Conservation (phyloP, 2,329 filamentous ascomycete species). For the Alternaria atra region DNA sequence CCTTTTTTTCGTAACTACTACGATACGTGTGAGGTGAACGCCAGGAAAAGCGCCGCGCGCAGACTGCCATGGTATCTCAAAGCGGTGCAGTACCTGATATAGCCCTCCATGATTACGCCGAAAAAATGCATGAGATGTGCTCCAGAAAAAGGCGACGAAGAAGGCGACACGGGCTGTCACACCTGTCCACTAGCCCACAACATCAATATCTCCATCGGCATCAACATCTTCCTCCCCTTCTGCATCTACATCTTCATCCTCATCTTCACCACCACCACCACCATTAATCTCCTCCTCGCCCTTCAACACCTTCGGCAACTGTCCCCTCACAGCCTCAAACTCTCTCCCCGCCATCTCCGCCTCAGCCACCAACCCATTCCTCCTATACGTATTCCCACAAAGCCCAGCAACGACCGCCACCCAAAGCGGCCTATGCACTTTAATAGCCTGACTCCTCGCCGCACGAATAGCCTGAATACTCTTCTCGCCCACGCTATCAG, state of each 20-base stretch:
- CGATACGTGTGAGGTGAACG: not conserved
- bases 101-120: not conserved
- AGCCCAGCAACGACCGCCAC: conserved; percentile 44
- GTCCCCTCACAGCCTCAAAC: conserved; percentile 32
- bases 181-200: not conserved
- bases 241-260: not conserved
- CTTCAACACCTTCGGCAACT: conserved; percentile 36
- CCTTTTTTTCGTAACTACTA: not conserved
- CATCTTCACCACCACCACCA: not conserved
- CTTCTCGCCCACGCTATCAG: conserved; percentile 75
- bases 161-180: no score
- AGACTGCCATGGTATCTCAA: not conserved
- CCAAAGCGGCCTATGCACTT: conserved; percentile 38
- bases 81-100: not conserved
- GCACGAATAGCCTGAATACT: conserved; percentile 59
- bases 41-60: not conserved
- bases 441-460: conserved; percentile 36
- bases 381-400: conserved; percentile 40
- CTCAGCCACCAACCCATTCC: conserved; percentile 40
- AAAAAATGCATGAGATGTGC: not conserved
- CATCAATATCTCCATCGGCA: not conserved
- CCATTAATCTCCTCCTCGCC: conserved; percentile 34
- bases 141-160: not conserved
- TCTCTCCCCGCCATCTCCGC: conserved; percentile 29
- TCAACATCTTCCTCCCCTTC: not conserved